Conservation (phyloP, 179 eudicot genomes). For the Silene coronaria region DNA sequence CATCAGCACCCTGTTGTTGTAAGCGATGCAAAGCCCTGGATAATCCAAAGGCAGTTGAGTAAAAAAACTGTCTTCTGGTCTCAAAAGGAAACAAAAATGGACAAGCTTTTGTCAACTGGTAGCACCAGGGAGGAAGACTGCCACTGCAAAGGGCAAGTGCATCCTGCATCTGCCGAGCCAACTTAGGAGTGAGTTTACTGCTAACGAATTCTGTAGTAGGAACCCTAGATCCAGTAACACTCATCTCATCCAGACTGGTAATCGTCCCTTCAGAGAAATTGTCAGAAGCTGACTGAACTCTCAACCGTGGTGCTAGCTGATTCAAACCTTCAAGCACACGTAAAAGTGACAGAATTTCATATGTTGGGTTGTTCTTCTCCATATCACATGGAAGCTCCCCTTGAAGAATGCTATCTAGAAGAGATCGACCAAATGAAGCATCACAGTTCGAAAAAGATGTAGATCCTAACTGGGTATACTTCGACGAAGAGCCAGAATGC, state of each 20-base stretch:
- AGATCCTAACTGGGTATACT: slow-evolving; percentile 46
- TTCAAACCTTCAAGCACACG: slow-evolving; percentile 91
- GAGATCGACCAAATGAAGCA: slow-evolving; percentile 42
- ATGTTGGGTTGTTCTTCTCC: slow-evolving; percentile 80
- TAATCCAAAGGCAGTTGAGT: slow-evolving; percentile 95
- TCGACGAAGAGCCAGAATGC: slow-evolving; percentile 41
- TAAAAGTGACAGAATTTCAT: slow-evolving; percentile 64
- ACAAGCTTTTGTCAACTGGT: slow-evolving; percentile 91
- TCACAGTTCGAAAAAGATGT: slow-evolving; percentile 37
- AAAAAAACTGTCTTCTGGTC: slow-evolving; percentile 88
- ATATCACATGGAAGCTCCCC: slow-evolving; percentile 96
- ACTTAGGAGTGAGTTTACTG: slow-evolving; percentile 87
- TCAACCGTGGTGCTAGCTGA: slow-evolving; percentile 90
- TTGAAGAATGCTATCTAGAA: slow-evolving; percentile 82
- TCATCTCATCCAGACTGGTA: slow-evolving; percentile 51
- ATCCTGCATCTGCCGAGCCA: slow-evolving; percentile 95
- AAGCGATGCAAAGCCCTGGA: slow-evolving; percentile 88
- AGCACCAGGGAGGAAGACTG: slow-evolving; percentile 98
- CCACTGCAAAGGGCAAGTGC: slow-evolving; percentile 98
- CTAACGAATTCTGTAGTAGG: slow-evolving; percentile 71
- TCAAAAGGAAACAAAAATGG: slow-evolving; percentile 98
- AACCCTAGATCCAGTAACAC: slow-evolving; percentile 43
- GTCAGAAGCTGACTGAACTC: slow-evolving; percentile 59
- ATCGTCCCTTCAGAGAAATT: slow-evolving; percentile 70
- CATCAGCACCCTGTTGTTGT: slow-evolving; percentile 95